phyloP scores from a whole-genome alignment of 78 protist species.

The Dictyostelium citrinum region DNA sequence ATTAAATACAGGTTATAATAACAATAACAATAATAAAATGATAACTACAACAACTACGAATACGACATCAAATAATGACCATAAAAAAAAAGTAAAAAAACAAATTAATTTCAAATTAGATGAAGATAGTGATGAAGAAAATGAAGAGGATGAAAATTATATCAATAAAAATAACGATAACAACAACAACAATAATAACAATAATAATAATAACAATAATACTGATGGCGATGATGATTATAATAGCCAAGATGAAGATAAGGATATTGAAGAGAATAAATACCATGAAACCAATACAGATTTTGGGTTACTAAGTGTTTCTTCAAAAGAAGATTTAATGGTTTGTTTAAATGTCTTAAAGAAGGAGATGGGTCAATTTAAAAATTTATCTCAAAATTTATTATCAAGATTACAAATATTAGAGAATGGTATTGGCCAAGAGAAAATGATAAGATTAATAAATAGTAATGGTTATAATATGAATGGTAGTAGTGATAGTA shows the following conservation, averaged over 20 bases:
- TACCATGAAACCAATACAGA: conserved; percentile 60
- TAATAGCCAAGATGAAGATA: neutral
- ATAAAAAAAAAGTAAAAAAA: neutral
- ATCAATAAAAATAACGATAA: neutral
- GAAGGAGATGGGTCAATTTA: conserved; percentile 57
- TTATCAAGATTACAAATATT: conserved; percentile 5
- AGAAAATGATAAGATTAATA: neutral
- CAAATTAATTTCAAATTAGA: conserved; percentile 1
- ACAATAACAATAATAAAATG: neutral
- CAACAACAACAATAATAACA: neutral
- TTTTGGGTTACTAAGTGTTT: conserved; percentile 16
- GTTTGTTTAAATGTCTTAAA: conserved; percentile 60
- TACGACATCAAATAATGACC: neutral
- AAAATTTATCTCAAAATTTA: conserved; percentile 23
- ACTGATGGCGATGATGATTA: neutral
- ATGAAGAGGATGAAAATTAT: neutral
- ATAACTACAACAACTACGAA: neutral
- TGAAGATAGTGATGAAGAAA: neutral
- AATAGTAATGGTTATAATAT: neutral
- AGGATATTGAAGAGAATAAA: neutral
- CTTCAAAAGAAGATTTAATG: conserved; percentile 27
- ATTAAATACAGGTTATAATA: neutral
- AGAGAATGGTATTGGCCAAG: conserved; percentile 52
- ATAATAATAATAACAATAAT: neutral
- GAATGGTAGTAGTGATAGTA: neutral